Percentiles rank a stretch among this genome's conserved stretches.
phyloP scores from a whole-genome alignment of 1,139 yeast species.

The Magnusiomyces ingens region DNA sequence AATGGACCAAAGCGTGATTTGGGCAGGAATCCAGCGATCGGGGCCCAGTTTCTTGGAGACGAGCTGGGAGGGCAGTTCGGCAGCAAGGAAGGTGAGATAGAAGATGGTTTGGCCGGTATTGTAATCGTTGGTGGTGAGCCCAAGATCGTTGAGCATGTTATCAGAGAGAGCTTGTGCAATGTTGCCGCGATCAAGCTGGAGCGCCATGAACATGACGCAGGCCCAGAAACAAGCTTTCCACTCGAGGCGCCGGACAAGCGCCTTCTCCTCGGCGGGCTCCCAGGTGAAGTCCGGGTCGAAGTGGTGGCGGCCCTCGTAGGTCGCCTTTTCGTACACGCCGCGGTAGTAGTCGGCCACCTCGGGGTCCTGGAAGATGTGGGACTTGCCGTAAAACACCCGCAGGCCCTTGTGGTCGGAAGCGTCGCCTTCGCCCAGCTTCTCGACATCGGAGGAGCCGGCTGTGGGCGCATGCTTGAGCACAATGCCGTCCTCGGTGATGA shows the following conservation, averaged over 20 bases:
- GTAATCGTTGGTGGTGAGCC: slow-evolving; percentile 43
- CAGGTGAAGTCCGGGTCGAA: slow-evolving; percentile 46
- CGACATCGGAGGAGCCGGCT: too few relatives aligned
- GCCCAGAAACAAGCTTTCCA: slow-evolving; percentile 42
- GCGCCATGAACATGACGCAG: slow-evolving; percentile 43
- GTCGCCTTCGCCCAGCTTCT: too few relatives aligned
- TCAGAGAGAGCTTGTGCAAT: slow-evolving; percentile 47
- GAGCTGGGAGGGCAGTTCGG: slow-evolving; percentile 51
- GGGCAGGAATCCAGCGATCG: slow-evolving; percentile 49
- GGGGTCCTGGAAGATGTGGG: slow-evolving; percentile 33
- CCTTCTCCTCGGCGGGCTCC: slow-evolving; percentile 41
- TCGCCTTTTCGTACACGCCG: slow-evolving; percentile 37
- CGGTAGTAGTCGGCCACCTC: slow-evolving; percentile 38
- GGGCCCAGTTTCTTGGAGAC: slow-evolving; percentile 48
- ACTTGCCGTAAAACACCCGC: background rate
- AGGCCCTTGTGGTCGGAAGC: too few relatives aligned
- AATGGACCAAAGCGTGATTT: slow-evolving; percentile 45
- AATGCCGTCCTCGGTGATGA: slow-evolving; percentile 20
- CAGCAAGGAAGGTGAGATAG: slow-evolving; percentile 39
- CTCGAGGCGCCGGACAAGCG: slow-evolving; percentile 39
- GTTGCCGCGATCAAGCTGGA: slow-evolving; percentile 49
- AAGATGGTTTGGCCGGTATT: slow-evolving; percentile 44
- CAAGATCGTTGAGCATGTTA: slow-evolving; percentile 41
- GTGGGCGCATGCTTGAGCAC: too few relatives aligned
- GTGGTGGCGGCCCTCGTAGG: slow-evolving; percentile 41